Base-by-base conservation (phyloP, 345 rosid species). In the Anacardium occidentale region DNA sequence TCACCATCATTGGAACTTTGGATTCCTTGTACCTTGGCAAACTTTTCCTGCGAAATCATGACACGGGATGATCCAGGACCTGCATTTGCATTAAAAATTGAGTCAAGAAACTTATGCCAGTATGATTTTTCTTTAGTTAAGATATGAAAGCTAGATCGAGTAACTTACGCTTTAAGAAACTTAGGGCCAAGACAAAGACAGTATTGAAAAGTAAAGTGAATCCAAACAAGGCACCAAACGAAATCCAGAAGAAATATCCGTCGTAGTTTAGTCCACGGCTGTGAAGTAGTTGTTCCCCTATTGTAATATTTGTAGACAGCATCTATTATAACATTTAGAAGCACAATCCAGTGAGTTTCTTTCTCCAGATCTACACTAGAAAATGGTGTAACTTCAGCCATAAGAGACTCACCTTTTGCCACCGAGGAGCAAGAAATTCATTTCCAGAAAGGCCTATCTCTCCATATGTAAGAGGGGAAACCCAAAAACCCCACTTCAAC, bases 401-500 rank as follows among this genome's bases (percentile, higher is more conserved):
- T 7, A 9, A 67, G 67, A 68, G 64, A 68, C 52, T 61, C 62
- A 91, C 97, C 82, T 86, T 77, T 48, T 85, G 83, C 97, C 98
- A 88, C 21, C 98, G 66, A 6, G 93, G 90, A 69, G 97, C 88
- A 42, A 81, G 89, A 74, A 93, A 89, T 61, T 93, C 95, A 50
- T 91, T 93, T n/a, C 79, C 79, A 0, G 88, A 70, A 60, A 91
- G 74, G 6, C 90, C 98, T 57, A 89, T 89, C 74, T 85, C 89
- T 3, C 86, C 95, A 71, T 91, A 93, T 22, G 91, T 69, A 20
- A 87, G 3, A 34, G 98, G 98, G 44, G 81, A 82, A 32, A 88
- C 69, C 98, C 98, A 91, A 62, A 89, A 93, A 9, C 82, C 89
- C 98, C 98, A 91, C 34, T 72, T 76, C 79, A 91, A 69, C 97